phyloP scores from a whole-genome alignment of 2,329 filamentous ascomycete species.

The Penicillium brevicompactum region DNA sequence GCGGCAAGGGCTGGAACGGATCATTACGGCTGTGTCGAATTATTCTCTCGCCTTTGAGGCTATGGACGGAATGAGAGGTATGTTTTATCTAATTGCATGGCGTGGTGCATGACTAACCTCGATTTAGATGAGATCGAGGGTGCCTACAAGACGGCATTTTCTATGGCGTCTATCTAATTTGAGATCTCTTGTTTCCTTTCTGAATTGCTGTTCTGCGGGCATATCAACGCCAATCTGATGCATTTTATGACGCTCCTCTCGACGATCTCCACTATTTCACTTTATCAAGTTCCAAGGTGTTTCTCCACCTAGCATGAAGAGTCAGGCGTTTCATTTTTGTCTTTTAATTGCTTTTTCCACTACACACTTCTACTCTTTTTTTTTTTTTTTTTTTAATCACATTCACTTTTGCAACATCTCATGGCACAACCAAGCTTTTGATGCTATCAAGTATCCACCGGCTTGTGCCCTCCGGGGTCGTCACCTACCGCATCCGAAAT shows the following conservation, averaged over 20 bases:
- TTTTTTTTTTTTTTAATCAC: neutral
- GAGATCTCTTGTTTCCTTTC: constrained; percentile 8
- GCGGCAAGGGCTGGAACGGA: constrained; percentile 39
- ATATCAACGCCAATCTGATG: neutral
- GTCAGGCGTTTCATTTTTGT: neutral
- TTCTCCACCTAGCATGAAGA: neutral
- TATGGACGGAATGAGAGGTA: constrained; percentile 48
- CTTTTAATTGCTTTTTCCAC: neutral
- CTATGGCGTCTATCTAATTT: constrained; percentile 23
- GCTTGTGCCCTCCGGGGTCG: neutral
- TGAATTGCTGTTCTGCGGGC: neutral
- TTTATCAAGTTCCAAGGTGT: neutral
- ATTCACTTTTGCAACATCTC: no score
- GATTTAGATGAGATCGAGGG: constrained; percentile 44
- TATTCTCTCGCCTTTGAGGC: constrained; percentile 47
- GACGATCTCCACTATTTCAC: constrained; percentile 2
- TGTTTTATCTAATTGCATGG: neutral
- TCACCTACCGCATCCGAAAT: neutral
- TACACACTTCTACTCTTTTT: no score
- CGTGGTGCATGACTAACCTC: constrained; percentile 7
- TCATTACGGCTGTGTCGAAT: constrained; percentile 41
- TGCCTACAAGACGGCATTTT: constrained; percentile 46
- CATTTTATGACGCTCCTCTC: neutral
- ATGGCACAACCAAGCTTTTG: neutral
- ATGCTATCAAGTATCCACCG: neutral